Evolutionary conservation across 768 basidiomycete genomes (phyloP).

Genomic region (Glaciozyma martinii): DNA sequence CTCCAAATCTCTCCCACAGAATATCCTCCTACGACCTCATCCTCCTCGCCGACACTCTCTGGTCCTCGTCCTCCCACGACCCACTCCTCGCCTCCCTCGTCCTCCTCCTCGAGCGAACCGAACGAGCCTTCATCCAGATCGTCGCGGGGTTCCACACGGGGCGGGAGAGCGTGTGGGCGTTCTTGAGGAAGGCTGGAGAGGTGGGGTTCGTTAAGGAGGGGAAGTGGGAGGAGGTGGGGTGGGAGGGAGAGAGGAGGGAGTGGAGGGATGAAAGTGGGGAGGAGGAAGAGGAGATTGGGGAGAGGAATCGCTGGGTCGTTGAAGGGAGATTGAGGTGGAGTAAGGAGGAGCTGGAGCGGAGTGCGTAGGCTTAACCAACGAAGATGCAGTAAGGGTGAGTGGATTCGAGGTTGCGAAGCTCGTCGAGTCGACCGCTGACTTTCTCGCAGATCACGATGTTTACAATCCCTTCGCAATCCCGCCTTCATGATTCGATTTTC

Average conservation of each 20-base stretch:
- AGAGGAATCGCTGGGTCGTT: no score
- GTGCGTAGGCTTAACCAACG: no score
- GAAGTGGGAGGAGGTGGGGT: not conserved
- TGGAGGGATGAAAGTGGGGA: no score
- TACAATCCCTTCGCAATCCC: no score
- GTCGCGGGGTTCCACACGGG: not conserved
- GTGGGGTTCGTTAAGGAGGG: not conserved
- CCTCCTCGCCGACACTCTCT: not conserved
- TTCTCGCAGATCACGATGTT: no score
- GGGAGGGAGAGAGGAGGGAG: not conserved
- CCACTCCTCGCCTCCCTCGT: not conserved
- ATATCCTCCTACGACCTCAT: not conserved
- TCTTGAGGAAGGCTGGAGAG: not conserved
- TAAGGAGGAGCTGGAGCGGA: no score
- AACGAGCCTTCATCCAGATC: not conserved
- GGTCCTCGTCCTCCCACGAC: not conserved
- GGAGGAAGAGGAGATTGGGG: no score
- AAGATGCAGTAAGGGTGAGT: no score
- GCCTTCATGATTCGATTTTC: no score
- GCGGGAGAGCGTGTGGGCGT: not conserved
- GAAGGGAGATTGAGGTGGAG: no score
- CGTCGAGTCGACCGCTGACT: no score
- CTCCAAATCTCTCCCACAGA: not conserved
- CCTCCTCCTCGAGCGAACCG: not conserved
- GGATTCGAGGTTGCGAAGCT: no score